Percentiles rank a stretch among this genome's conserved stretches.
phyloP scores from a whole-genome alignment of 1,284 basidiomycete genomes.

The Pulveroboletus sp. region DNA sequence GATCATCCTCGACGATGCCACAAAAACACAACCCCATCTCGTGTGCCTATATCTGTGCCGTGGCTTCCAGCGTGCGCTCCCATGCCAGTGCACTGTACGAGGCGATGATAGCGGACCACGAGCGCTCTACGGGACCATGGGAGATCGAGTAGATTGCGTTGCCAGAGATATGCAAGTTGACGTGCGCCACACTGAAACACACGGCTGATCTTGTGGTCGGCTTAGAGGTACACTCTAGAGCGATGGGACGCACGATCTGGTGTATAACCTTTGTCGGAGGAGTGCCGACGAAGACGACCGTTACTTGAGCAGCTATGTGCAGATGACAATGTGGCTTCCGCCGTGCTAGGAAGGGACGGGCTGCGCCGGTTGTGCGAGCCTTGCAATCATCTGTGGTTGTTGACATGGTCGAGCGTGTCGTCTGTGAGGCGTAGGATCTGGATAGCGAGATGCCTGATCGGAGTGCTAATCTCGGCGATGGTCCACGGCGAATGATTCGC shows the following conservation, averaged over 20 bases:
- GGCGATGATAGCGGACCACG: constrained; percentile 49
- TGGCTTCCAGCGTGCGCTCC: constrained; percentile 42
- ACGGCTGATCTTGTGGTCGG: constrained; percentile 39
- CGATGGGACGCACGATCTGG: constrained; percentile 46
- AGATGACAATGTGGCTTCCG: constrained; percentile 30
- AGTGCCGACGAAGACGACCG: constrained; percentile 27
- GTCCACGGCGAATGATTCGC: constrained; percentile 10
- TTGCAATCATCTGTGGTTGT: constrained; percentile 42
- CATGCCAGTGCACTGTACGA: constrained; percentile 42
- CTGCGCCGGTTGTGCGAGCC: constrained; percentile 41
- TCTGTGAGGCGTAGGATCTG: no score
- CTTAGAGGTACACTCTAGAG: constrained; percentile 41
- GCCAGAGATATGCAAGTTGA: constrained; percentile 45
- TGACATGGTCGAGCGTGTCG: constrained; percentile 39
- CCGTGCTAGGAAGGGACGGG: constrained; percentile 29
- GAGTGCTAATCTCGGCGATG: constrained; percentile 14
- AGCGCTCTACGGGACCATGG: constrained; percentile 49
- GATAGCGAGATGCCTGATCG: not conserved
- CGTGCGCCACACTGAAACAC: constrained; percentile 41
- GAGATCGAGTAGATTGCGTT: constrained; percentile 50
- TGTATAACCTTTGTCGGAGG: constrained; percentile 44
- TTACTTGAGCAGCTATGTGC: constrained; percentile 39
- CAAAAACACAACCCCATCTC: constrained; percentile 49
- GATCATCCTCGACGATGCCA: constrained; percentile 49
- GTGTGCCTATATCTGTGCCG: constrained; percentile 45